phyloP scores from a whole-genome alignment of 495 filamentous ascomycete genomes.

The Filosporella fistucella region DNA sequence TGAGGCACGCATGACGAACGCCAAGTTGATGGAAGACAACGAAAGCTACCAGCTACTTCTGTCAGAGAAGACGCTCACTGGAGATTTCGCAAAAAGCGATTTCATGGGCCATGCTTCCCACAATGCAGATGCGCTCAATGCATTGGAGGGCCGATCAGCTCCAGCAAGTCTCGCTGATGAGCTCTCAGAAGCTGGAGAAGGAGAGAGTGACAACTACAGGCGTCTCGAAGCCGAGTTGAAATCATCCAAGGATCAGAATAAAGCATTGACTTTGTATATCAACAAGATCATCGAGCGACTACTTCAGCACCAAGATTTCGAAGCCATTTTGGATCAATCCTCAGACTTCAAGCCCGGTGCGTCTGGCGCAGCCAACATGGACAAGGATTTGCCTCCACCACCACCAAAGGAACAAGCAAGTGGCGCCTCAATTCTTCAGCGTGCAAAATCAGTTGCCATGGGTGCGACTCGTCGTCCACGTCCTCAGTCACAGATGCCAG shows the following conservation, averaged over 20 bases:
- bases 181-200: slow-evolving; percentile 61
- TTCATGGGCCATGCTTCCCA: slow-evolving; percentile 52
- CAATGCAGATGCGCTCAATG: slow-evolving; percentile 51
- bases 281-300: slow-evolving; percentile 96
- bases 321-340: slow-evolving; percentile 81
- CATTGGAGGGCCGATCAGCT: slow-evolving; percentile 46
- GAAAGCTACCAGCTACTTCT: slow-evolving; percentile 95
- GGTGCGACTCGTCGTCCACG: slow-evolving; percentile 41
- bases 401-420: slow-evolving; percentile 50
- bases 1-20: slow-evolving; percentile 90
- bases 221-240: slow-evolving; percentile 77
- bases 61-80: slow-evolving; percentile 88
- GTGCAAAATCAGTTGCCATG: slow-evolving; percentile 69
- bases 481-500: slow-evolving; percentile 41
- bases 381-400: slow-evolving; percentile 88
- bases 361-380: slow-evolving; percentile 45
- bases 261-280: slow-evolving; percentile 93
- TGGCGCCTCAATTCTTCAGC: slow-evolving; percentile 59
- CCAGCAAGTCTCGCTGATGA: slow-evolving; percentile 79
- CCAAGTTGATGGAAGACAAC: slow-evolving; percentile 95
- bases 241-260: slow-evolving; percentile 88
- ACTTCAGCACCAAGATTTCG: slow-evolving; percentile 89
- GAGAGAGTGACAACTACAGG: slow-evolving; percentile 52
- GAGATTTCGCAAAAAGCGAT: slow-evolving; percentile 83
- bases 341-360: slow-evolving; percentile 45